Conservation (phyloP, 2,329 filamentous ascomycete genomes). For the Xylaria sp. region DNA sequence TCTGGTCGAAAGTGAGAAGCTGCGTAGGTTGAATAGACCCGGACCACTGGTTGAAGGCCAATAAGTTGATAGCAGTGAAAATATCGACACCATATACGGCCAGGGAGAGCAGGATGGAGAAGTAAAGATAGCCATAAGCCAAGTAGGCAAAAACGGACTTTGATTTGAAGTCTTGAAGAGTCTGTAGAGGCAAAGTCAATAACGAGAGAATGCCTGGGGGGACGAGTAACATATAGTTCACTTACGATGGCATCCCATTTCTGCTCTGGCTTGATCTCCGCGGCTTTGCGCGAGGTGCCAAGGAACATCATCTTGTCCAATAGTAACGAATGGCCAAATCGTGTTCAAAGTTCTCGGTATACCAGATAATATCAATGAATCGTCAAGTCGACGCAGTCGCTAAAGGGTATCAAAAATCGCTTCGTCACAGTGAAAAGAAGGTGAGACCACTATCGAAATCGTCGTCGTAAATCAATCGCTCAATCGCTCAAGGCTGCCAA, state of each 20-base stretch:
- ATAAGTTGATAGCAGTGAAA: constrained; percentile 91
- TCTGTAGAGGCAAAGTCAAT: constrained; percentile 48
- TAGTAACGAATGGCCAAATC: constrained; percentile 18
- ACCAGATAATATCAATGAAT: constrained; percentile 27
- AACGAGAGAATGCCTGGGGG: background rate
- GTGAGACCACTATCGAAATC: constrained; percentile 37
- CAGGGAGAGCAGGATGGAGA: constrained; percentile 80
- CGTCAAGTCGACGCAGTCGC: constrained; percentile 40
- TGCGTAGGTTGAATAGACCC: constrained; percentile 79
- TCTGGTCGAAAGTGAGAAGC: constrained; percentile 77
- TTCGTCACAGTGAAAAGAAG: constrained; percentile 40
- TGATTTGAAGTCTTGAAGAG: constrained; percentile 81
- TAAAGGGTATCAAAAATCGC: constrained; percentile 40
- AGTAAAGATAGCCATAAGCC: constrained; percentile 87
- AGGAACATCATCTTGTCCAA: constrained; percentile 69
- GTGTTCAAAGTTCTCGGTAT: constrained; percentile 22
- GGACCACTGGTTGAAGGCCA: constrained; percentile 90
- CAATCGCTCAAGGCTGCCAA: constrained; percentile 23
- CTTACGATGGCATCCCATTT: constrained; percentile 94
- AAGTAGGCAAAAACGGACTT: constrained; percentile 80
- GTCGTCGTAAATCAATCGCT: constrained; percentile 42
- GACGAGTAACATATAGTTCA: constrained; percentile 31
- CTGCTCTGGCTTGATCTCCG: constrained; percentile 80
- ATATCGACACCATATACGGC: constrained; percentile 91
- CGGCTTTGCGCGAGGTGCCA: constrained; percentile 68